Conservation (phyloP, 108 stramenopile species). For the Stephanodiscus minutulus region DNA sequence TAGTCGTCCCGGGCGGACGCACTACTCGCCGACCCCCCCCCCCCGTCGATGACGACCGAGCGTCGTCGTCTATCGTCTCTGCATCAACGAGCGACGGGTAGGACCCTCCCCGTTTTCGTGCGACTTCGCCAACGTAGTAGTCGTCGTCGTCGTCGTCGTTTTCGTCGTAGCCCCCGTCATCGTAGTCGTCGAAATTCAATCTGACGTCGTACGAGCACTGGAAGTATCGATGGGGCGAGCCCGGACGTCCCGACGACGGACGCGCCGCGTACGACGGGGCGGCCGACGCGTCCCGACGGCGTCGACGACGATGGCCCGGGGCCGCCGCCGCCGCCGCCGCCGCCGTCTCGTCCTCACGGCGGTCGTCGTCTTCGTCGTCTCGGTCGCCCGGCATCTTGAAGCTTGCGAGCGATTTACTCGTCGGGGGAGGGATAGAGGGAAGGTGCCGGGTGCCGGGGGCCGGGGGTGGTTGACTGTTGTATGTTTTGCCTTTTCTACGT, state of each 20-base stretch:
- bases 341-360: background rate
- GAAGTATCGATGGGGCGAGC: constrained; percentile 51
- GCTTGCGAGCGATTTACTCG: too few relatives aligned
- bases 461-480: too few relatives aligned
- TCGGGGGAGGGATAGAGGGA: too few relatives aligned
- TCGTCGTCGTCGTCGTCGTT: background rate
- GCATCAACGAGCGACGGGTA: too few relatives aligned
- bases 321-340: background rate
- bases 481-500: too few relatives aligned
- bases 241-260: constrained; percentile 36
- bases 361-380: background rate
- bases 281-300: too few relatives aligned
- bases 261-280: background rate
- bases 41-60: background rate
- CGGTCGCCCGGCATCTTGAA: too few relatives aligned
- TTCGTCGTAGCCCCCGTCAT: background rate
- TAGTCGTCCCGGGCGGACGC: background rate
- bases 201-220: constrained; percentile 31
- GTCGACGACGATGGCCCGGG: background rate
- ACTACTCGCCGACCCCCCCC: background rate
- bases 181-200: background rate
- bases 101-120: too few relatives aligned
- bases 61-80: background rate
- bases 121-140: background rate
- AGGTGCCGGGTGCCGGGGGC: too few relatives aligned